Conservation (phyloP, 2,329 filamentous ascomycete species). For the Metarhizium sp. region DNA sequence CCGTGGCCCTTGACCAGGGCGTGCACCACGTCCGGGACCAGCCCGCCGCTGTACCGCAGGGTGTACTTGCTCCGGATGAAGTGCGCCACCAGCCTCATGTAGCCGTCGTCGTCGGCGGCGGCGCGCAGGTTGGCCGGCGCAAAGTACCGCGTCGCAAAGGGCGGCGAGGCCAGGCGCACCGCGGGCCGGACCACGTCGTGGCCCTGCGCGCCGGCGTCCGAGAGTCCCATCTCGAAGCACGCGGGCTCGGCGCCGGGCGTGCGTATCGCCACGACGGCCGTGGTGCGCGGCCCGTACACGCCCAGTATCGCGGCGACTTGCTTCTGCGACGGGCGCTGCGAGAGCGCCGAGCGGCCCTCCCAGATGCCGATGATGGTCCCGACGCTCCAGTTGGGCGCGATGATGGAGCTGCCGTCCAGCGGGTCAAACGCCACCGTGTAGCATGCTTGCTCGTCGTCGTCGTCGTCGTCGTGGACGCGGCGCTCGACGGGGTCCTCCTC, state of each 20-base stretch:
- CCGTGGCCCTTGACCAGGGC: slow-evolving; percentile 52
- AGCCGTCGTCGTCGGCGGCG: slow-evolving; percentile 39
- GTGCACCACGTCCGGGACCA: slow-evolving; percentile 53
- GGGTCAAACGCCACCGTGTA: slow-evolving; percentile 56
- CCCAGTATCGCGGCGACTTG: slow-evolving; percentile 43
- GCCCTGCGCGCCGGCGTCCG: slow-evolving; percentile 11
- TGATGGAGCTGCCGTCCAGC: slow-evolving; percentile 53
- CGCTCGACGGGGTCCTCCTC: slow-evolving; percentile 51
- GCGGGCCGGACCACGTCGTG: slow-evolving; percentile 30
- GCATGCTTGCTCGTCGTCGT: slow-evolving; percentile 24
- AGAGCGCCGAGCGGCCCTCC: slow-evolving; percentile 37
- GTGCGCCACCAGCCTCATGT: slow-evolving; percentile 37
- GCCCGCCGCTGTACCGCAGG: slow-evolving; percentile 48
- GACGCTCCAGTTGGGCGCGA: slow-evolving; percentile 48
- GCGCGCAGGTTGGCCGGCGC: slow-evolving; percentile 52
- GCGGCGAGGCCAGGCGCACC: slow-evolving; percentile 27
- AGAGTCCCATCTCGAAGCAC: slow-evolving; percentile 45
- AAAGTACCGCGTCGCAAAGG: slow-evolving; percentile 46
- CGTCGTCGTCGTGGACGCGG: slow-evolving; percentile 9
- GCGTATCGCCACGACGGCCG: slow-evolving; percentile 44
- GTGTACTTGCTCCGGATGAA: slow-evolving; percentile 48
- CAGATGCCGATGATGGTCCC: slow-evolving; percentile 53
- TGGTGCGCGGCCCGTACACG: slow-evolving; percentile 45
- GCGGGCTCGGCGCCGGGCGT: slow-evolving; percentile 25
- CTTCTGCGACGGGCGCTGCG: slow-evolving; percentile 24